Evolutionary conservation across 495 filamentous ascomycete species (phyloP).

Genomic region (Aspergillus bertholletiae): DNA sequence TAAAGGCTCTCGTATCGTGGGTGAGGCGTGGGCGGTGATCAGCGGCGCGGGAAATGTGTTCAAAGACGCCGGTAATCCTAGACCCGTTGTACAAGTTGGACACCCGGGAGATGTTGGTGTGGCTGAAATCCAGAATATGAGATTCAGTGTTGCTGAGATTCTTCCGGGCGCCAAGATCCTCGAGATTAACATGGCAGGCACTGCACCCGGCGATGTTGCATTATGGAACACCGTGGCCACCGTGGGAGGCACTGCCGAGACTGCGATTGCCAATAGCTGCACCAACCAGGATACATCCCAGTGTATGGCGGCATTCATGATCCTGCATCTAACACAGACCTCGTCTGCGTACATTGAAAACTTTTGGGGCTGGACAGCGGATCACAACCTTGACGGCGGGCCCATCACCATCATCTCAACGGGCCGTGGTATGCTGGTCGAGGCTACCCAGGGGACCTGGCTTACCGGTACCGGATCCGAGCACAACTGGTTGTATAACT

Average conservation of each 20-base stretch:
- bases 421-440: constrained; percentile 48
- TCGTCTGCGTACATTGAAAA: constrained; percentile 56
- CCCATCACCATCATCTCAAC: constrained; percentile 40
- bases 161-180: constrained; percentile 49
- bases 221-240: constrained; percentile 55
- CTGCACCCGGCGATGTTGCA: constrained; percentile 51
- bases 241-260: constrained; percentile 49
- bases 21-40: constrained; percentile 52
- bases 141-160: constrained; percentile 48
- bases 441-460: constrained; percentile 42
- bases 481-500: constrained; percentile 49
- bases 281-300: constrained; percentile 29
- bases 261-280: constrained; percentile 33
- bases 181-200: constrained; percentile 48
- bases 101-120: constrained; percentile 52
- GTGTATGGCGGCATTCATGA: constrained; percentile 47
- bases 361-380: constrained; percentile 62
- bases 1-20: constrained; percentile 49
- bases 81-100: constrained; percentile 57
- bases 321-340: constrained; percentile 48
- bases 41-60: constrained; percentile 49
- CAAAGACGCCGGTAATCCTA: constrained; percentile 44
- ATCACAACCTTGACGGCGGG: constrained; percentile 46
- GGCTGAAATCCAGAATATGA: constrained; percentile 57
- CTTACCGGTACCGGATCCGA: constrained; percentile 41